Conservation (phyloP, 495 filamentous ascomycete species). For the Thermothielavioides terrestris region DNA sequence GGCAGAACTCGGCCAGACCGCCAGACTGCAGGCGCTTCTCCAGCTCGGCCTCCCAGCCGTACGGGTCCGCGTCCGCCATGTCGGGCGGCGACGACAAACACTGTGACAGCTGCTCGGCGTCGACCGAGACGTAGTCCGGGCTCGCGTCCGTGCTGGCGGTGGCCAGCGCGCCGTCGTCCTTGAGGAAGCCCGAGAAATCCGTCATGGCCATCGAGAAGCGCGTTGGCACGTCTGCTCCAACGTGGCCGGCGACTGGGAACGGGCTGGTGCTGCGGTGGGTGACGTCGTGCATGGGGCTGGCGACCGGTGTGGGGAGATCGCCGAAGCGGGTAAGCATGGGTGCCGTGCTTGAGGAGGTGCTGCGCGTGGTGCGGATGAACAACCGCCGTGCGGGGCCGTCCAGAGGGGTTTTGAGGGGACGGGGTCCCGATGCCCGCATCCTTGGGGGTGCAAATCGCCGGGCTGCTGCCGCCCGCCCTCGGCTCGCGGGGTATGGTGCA, state of each 20-base stretch:
- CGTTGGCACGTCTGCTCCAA: background rate
- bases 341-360: constrained; percentile 8
- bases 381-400: constrained; percentile 20
- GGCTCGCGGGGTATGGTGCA: constrained; percentile 14
- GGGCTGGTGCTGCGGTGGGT: background rate
- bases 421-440: constrained; percentile 21
- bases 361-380: constrained; percentile 12
- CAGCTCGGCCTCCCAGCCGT: constrained; percentile 44
- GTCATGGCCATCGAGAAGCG: constrained; percentile 5
- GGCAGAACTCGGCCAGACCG: background rate
- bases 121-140: constrained; percentile 19
- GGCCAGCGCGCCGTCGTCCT: background rate
- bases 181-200: constrained; percentile 10
- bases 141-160: background rate
- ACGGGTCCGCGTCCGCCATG: constrained; percentile 28
- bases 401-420: constrained; percentile 31
- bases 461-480: constrained; percentile 15
- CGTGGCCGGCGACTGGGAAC: background rate
- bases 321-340: constrained; percentile 8
- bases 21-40: constrained; percentile 9
- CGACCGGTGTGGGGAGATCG: background rate
- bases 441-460: constrained; percentile 23
- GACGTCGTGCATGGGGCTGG: background rate
- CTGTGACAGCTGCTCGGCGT: background rate
- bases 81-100: constrained; percentile 7